phyloP scores from a whole-genome alignment of 176 grass and related monocot species.

The Triticum turgidum region DNA sequence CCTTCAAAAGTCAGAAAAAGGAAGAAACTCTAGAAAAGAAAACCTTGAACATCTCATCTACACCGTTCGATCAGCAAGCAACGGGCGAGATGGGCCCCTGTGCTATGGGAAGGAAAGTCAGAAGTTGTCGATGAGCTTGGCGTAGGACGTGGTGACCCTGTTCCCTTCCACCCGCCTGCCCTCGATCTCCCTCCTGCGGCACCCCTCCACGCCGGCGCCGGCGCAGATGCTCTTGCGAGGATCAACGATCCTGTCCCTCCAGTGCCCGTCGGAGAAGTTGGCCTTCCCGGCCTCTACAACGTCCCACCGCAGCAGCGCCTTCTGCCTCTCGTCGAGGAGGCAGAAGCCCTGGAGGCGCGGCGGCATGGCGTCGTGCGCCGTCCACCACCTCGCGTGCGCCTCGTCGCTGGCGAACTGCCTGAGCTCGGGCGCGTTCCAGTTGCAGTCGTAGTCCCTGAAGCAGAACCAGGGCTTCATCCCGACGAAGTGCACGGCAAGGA shows the following conservation, averaged over 20 bases:
- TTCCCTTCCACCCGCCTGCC: slow-evolving; percentile 35
- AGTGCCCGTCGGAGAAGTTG: slow-evolving; percentile 41
- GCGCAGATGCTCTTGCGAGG: slow-evolving; percentile 40
- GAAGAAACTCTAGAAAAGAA: not conserved
- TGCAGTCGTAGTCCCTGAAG: slow-evolving; percentile 70
- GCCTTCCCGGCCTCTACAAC: slow-evolving; percentile 19
- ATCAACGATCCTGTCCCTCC: slow-evolving; percentile 23
- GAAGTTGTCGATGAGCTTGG: slow-evolving; percentile 50
- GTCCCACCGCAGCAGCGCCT: slow-evolving; percentile 53
- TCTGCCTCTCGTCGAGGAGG: slow-evolving; percentile 50
- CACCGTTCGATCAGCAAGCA: not conserved
- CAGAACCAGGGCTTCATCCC: slow-evolving; percentile 66
- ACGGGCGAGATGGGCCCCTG: not conserved
- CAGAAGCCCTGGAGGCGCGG: slow-evolving; percentile 14
- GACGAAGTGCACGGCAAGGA: slow-evolving; percentile 55
- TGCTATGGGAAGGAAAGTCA: not conserved
- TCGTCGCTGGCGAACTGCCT: slow-evolving; percentile 63
- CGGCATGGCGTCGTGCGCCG: slow-evolving; percentile 49
- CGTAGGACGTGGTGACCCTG: slow-evolving; percentile 51
- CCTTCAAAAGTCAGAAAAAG: too few relatives aligned
- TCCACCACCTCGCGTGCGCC: slow-evolving; percentile 59
- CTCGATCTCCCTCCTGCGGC: slow-evolving; percentile 41
- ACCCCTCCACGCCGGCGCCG: slow-evolving; percentile 2
- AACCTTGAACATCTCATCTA: not conserved
- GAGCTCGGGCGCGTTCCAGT: slow-evolving; percentile 51